Percentiles rank a stretch among this genome's conserved stretches.
Evolutionary conservation across 345 rosid species (phyloP).

Genomic region (Brassica incana): DNA sequence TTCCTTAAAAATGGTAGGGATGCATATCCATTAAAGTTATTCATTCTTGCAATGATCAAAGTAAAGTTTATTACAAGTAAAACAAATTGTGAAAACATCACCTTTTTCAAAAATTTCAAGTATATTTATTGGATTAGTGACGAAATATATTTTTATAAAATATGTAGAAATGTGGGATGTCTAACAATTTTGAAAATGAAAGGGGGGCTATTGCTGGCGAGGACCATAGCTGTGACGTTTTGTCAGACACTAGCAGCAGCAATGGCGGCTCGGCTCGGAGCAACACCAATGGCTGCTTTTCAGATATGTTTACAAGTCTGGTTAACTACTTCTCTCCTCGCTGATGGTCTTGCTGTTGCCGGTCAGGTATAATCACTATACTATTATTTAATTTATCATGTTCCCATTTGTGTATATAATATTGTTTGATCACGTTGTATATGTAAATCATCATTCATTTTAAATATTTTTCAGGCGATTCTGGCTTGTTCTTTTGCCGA

Average conservation of each 20-base stretch:
- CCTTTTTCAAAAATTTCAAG: neutral
- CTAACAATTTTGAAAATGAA: slow-evolving; percentile 14
- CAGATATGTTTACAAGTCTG: slow-evolving; percentile 93
- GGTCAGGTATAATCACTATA: slow-evolving; percentile 64
- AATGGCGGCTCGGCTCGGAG: slow-evolving; percentile 82
- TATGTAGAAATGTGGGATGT: neutral
- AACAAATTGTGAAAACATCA: neutral
- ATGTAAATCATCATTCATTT: neutral
- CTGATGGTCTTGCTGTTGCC: slow-evolving; percentile 95
- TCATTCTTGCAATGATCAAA: neutral
- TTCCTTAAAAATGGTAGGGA: neutral
- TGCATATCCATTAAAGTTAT: neutral
- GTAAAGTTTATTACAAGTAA: neutral
- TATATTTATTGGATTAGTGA: neutral
- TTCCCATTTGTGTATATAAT: neutral
- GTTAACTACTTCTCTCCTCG: slow-evolving; percentile 94
- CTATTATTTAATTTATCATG: neutral
- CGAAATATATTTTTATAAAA: neutral
- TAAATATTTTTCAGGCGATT: slow-evolving; percentile 56
- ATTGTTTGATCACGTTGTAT: neutral
- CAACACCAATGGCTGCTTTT: slow-evolving; percentile 90
- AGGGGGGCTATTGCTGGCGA: slow-evolving; percentile 65
- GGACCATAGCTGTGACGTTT: slow-evolving; percentile 86
- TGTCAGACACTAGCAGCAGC: slow-evolving; percentile 94
- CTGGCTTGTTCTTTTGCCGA: slow-evolving; percentile 87